A percentile compares a stretch with the other conserved stretches of the same genome.
phyloP scores from a whole-genome alignment of 257 asterid genomes.

The Knoxia roxburghii region DNA sequence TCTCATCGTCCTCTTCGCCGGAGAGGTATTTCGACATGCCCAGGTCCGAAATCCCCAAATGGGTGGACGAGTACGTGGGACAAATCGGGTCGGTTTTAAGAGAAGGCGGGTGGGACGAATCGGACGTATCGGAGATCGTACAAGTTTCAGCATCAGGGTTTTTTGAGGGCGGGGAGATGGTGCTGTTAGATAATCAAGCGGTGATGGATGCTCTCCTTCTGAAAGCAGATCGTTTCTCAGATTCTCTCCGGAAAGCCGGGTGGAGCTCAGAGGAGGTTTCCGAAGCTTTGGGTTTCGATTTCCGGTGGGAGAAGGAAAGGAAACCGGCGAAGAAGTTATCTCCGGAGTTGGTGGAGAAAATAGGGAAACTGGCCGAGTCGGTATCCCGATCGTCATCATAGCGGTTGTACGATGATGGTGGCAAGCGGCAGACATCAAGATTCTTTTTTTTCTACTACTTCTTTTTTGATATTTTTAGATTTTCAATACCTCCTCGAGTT shows the following conservation, averaged over 20 bases:
- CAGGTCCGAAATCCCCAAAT: constrained; percentile 62
- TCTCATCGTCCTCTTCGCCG: constrained; percentile 68
- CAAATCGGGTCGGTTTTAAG: constrained; percentile 77
- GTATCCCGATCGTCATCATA: constrained; percentile 59
- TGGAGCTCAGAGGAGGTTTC: constrained; percentile 98
- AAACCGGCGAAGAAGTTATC: constrained; percentile 62
- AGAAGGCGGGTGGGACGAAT: constrained; percentile 89
- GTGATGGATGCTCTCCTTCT: constrained; percentile 74
- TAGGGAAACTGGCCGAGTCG: constrained; percentile 81
- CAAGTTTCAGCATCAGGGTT: constrained; percentile 83
- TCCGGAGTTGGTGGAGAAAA: constrained; percentile 63
- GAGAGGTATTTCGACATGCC: constrained; percentile 64
- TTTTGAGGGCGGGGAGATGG: constrained; percentile 77
- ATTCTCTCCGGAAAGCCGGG: constrained; percentile 69
- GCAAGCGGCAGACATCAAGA: constrained; percentile 45
- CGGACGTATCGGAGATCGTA: constrained; percentile 78
- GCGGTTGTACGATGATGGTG: constrained; percentile 8
- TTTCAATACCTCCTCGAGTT: constrained; percentile 53
- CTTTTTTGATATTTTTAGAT: constrained; percentile 14
- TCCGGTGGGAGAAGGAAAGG: constrained; percentile 58
- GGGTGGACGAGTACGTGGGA: constrained; percentile 76
- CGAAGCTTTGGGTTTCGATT: constrained; percentile 80
- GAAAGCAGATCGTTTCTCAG: constrained; percentile 93
- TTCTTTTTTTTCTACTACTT: constrained; percentile 25
- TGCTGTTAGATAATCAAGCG: constrained; percentile 73